Conservation (phyloP, 371 early-diverging fungal genomes). For the Mucor racemosus region DNA sequence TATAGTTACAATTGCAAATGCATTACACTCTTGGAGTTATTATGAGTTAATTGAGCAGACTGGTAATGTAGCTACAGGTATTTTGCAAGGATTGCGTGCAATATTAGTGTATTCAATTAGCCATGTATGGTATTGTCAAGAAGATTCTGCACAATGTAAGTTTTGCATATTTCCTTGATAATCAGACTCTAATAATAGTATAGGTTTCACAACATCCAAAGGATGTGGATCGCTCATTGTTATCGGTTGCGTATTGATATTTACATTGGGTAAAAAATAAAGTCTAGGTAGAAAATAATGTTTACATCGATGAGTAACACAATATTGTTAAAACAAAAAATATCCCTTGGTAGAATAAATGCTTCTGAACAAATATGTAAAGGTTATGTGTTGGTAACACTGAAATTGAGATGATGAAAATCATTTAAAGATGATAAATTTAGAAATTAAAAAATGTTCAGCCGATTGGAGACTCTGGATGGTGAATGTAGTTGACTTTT, state of each 20-base stretch:
- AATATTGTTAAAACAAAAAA: no score
- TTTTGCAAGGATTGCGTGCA: constrained; percentile 75
- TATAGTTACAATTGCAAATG: constrained; percentile 37
- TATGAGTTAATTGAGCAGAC: constrained; percentile 55
- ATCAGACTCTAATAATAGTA: not conserved
- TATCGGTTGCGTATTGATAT: constrained; percentile 55
- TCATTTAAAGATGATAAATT: no score
- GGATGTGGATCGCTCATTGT: constrained; percentile 48
- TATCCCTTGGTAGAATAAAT: no score
- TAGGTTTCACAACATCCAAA: constrained; percentile 48
- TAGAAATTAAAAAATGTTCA: constrained; percentile 32
- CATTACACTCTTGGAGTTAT: constrained; percentile 52
- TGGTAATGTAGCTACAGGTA: constrained; percentile 66
- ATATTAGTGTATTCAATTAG: constrained; percentile 74
- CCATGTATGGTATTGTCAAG: constrained; percentile 67
- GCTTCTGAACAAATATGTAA: no score
- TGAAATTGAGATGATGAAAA: no score
- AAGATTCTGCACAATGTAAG: constrained; percentile 71
- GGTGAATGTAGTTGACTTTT: constrained; percentile 17
- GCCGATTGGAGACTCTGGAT: constrained; percentile 55
- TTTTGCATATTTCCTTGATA: not conserved
- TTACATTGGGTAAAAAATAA: constrained; percentile 30
- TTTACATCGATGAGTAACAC: no score
- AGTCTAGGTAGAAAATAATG: no score
- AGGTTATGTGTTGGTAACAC: no score